Conservation (phyloP, 2,329 filamentous ascomycete species). For the Diaporthe velutina region DNA sequence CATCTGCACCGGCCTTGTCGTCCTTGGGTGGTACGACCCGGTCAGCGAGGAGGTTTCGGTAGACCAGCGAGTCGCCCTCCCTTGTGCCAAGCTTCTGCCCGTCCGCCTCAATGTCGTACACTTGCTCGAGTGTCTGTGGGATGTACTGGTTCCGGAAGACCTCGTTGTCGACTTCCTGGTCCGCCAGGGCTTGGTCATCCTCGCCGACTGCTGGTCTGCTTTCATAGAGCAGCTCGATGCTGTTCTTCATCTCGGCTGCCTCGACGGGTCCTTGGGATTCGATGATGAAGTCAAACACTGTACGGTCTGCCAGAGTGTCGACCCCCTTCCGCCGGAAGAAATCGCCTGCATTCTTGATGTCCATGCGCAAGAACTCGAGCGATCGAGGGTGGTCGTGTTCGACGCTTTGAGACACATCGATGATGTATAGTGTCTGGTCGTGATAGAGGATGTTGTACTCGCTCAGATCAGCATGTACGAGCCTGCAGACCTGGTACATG, state of each 20-base stretch:
- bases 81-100: slow-evolving; percentile 81
- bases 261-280: slow-evolving; percentile 70
- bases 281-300: slow-evolving; percentile 88
- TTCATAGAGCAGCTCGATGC: slow-evolving; percentile 77
- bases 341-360: slow-evolving; percentile 95
- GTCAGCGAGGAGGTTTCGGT: slow-evolving; percentile 85
- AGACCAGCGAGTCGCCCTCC: slow-evolving; percentile 82
- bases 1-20: slow-evolving; percentile 47
- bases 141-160: slow-evolving; percentile 98
- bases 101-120: slow-evolving; percentile 96
- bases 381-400: slow-evolving; percentile 96
- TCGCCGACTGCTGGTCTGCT: slow-evolving; percentile 57
- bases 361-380: slow-evolving; percentile 95
- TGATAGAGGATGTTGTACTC: slow-evolving; percentile 98
- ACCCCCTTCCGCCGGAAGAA: slow-evolving; percentile 92
- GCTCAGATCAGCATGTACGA: slow-evolving; percentile 96
- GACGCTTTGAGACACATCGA: slow-evolving; percentile 97
- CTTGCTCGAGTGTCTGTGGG: slow-evolving; percentile 93
- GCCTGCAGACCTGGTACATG: slow-evolving; percentile 90
- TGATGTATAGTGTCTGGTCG: slow-evolving; percentile 85
- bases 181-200: slow-evolving; percentile 56
- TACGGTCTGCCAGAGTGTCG: slow-evolving; percentile 81
- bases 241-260: slow-evolving; percentile 70
- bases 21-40: slow-evolving; percentile 64
- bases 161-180: slow-evolving; percentile 84